These are phyloP conservation scores for Amanita pseudoporphyria DNA, from an alignment of 768 basidiomycete species.

Conservation along the genomic window DNA sequence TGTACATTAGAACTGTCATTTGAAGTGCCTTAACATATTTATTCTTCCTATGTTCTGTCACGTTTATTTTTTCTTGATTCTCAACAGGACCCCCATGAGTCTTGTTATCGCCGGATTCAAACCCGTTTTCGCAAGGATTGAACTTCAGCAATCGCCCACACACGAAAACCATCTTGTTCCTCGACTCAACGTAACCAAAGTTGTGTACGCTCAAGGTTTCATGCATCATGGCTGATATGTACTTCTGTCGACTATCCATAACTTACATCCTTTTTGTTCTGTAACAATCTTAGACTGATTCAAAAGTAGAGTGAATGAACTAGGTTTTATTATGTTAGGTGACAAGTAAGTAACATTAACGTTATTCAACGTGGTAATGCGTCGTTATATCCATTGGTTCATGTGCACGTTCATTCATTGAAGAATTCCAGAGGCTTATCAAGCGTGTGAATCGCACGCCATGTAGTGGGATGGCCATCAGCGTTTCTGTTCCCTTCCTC, in stretches of 20 bases:
- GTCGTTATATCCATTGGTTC: constrained; percentile 1
- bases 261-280: not conserved
- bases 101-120: not conserved
- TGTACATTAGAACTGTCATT: not conserved
- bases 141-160: not conserved
- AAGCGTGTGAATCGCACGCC: constrained; percentile 53
- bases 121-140: not conserved
- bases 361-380: not conserved
- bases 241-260: not conserved
- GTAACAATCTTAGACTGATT: not conserved
- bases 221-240: not conserved
- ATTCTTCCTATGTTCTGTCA: not conserved
- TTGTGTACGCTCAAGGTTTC: not conserved
- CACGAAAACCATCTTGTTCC: not conserved
- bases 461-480: constrained; percentile 42
- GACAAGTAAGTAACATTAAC: not conserved
- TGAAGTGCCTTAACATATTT: not conserved
- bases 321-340: not conserved
- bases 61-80: not conserved
- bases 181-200: not conserved
- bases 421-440: constrained; percentile 60
- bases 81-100: not conserved
- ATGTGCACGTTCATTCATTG: constrained; percentile 43
- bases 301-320: not conserved
- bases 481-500: constrained; percentile 41